Evolutionary conservation across 441 rosid species (phyloP).

Genomic region (Pelargonium cotyledonis): DNA sequence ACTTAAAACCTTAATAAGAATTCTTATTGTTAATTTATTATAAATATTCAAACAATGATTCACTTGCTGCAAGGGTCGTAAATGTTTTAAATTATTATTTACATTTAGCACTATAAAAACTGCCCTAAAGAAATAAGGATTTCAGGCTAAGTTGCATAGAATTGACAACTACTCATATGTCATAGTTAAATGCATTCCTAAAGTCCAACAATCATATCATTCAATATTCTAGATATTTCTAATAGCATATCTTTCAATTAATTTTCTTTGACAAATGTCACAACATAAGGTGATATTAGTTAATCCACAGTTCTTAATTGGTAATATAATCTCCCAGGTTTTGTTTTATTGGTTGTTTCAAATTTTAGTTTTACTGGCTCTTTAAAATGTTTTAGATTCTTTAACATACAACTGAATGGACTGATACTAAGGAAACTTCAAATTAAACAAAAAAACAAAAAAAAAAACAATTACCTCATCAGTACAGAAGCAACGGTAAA

Average conservation of each 20-base stretch:
- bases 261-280: too few relatives aligned
- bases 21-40: not conserved
- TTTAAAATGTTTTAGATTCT: too few relatives aligned
- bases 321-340: too few relatives aligned
- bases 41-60: not conserved
- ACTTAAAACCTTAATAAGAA: not conserved
- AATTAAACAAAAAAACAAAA: not conserved
- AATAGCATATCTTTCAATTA: not conserved
- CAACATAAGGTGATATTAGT: too few relatives aligned
- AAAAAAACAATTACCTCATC: constrained; percentile 41
- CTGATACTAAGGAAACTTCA: too few relatives aligned
- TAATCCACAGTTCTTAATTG: too few relatives aligned
- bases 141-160: not conserved
- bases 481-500: constrained; percentile 81
- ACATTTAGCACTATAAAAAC: not conserved
- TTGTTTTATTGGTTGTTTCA: too few relatives aligned
- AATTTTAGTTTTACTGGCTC: too few relatives aligned
- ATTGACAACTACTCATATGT: not conserved
- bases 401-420: too few relatives aligned
- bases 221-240: not conserved
- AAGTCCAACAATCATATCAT: not conserved
- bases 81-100: not conserved
- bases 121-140: not conserved
- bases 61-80: not conserved
- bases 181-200: not conserved